Conservation (phyloP, 306 rosid genomes). For the Hippophae rhamnoides region DNA sequence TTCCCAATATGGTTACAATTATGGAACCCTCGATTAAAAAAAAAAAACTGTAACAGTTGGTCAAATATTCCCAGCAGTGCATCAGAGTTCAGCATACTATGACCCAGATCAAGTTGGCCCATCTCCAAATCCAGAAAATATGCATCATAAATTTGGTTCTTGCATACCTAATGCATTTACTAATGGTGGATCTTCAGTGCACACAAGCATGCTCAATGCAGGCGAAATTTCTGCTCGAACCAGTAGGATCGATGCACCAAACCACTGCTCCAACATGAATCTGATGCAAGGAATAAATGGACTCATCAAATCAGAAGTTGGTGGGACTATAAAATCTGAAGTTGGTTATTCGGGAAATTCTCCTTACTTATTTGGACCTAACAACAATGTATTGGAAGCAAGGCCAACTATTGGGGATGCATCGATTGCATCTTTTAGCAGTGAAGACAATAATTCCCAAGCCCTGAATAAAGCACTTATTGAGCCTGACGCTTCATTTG, state of each 20-base stretch:
- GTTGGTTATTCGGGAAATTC: conserved; percentile 61
- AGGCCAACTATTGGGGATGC: conserved; percentile 57
- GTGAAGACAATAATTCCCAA: conserved; percentile 47
- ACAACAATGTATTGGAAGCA: conserved; percentile 47
- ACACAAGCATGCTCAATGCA: conserved; percentile 46
- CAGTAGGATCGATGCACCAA: conserved; percentile 48
- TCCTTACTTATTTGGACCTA: conserved; percentile 49
- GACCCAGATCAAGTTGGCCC: conserved; percentile 39
- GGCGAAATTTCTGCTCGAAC: conserved; percentile 49
- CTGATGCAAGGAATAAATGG: conserved; percentile 59
- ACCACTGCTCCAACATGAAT: conserved; percentile 52
- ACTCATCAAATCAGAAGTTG: conserved; percentile 1
- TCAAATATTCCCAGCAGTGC: conserved; percentile 36
- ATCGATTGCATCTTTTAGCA: conserved; percentile 45
- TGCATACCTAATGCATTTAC: conserved; percentile 42
- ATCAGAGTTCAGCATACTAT: conserved; percentile 55
- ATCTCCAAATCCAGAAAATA: conserved; percentile 52
- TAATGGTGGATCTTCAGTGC: conserved; percentile 59
- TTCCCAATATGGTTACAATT: too few species aligned
- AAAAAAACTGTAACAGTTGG: too few species aligned
- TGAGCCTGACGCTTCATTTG: conserved; percentile 56
- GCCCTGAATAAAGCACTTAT: conserved; percentile 46
- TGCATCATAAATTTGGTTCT: conserved; percentile 55
- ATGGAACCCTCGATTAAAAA: too few species aligned
- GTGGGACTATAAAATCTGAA: conserved; percentile 65